phyloP scores from a whole-genome alignment of 768 basidiomycete species.

The Collybiopsis luxurians region DNA sequence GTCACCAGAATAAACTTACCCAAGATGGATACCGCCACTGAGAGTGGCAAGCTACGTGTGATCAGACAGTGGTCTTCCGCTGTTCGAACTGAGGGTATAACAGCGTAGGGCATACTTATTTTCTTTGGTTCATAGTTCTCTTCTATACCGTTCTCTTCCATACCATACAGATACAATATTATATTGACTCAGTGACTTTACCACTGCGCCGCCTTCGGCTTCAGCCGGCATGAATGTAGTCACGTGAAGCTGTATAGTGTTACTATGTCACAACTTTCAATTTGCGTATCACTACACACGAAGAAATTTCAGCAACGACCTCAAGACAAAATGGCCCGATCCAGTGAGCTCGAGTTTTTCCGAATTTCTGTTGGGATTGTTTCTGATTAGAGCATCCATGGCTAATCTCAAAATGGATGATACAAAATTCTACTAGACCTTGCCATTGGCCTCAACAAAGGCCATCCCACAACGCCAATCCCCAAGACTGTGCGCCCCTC shows the following conservation, averaged over 20 bases:
- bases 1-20: neutral
- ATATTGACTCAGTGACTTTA: too few species aligned
- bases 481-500: slow-evolving; percentile 73
- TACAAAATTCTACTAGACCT: too few species aligned
- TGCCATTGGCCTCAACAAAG: slow-evolving; percentile 82
- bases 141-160: too few species aligned
- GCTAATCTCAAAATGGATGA: too few species aligned
- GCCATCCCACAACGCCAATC: slow-evolving; percentile 86
- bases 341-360: slow-evolving; percentile 48
- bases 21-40: neutral
- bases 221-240: neutral
- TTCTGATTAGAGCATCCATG: too few species aligned
- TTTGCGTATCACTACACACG: neutral
- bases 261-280: neutral
- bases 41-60: neutral
- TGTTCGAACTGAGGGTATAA: neutral
- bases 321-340: slow-evolving; percentile 78
- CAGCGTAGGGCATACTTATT: too few species aligned
- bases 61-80: slow-evolving; percentile 1
- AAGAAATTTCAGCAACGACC: slow-evolving; percentile 15
- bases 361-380: neutral
- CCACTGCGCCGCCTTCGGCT: too few species aligned
- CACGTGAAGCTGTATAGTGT: slow-evolving; percentile 1
- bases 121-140: too few species aligned
- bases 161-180: too few species aligned